A percentile compares a stretch with the other conserved stretches of the same genome.
phyloP scores from a whole-genome alignment of 352 stramenopile species.

The Phytopythium vexans region DNA sequence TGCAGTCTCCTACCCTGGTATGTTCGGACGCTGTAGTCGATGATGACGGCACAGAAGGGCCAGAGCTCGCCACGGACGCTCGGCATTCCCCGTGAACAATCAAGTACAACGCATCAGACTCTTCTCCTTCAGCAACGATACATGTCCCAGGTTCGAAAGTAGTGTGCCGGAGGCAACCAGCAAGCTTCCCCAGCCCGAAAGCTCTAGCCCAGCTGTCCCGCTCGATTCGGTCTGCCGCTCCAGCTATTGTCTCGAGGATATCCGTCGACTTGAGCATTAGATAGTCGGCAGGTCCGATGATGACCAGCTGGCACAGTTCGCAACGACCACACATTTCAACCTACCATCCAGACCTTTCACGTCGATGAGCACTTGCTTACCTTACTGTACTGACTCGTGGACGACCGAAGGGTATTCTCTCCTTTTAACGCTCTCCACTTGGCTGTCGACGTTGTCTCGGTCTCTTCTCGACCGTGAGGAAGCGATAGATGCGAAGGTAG shows the following conservation, averaged over 20 bases:
- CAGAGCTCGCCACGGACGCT: slow-evolving; percentile 17
- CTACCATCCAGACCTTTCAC: not conserved
- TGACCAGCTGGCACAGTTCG: slow-evolving; percentile 12
- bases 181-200: slow-evolving; percentile 32
- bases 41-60: not conserved
- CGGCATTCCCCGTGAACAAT: slow-evolving; percentile 38
- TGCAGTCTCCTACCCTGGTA: no score
- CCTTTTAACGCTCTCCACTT: slow-evolving; percentile 41
- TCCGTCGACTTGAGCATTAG: slow-evolving; percentile 32
- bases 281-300: slow-evolving; percentile 38
- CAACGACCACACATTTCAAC: no score
- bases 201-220: slow-evolving; percentile 20
- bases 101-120: slow-evolving; percentile 23
- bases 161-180: slow-evolving; percentile 26
- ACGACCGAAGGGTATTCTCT: slow-evolving; percentile 27
- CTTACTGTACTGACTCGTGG: slow-evolving; percentile 29
- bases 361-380: slow-evolving; percentile 4
- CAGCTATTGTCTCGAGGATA: slow-evolving; percentile 22
- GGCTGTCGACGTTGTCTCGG: slow-evolving; percentile 6
- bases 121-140: slow-evolving; percentile 25
- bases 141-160: slow-evolving; percentile 29
- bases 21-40: not conserved
- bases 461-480: not conserved
- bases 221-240: slow-evolving; percentile 27
- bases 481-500: slow-evolving; percentile 6